Base-by-base conservation (phyloP, 2,329 filamentous ascomycete genomes). In the Talaromyces funiculosus region DNA sequence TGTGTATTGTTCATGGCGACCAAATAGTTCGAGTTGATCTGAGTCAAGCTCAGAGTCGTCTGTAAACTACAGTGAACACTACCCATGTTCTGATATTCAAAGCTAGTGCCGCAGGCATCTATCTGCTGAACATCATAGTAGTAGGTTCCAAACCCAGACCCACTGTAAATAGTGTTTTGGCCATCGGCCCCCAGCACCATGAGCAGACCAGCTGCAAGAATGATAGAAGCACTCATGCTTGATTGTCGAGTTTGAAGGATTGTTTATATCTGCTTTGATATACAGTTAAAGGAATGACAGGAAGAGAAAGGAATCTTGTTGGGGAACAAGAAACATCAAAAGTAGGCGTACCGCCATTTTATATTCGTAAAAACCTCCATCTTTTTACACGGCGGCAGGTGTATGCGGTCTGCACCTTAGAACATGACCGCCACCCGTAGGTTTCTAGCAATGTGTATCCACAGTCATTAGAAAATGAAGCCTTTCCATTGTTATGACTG, bases 1-100 rank as follows among this genome's bases (percentile, higher is more conserved):
- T 66, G 24, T 56, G 60, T 51, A 54, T 67, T 60, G 59, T 67
- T 61, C 63, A 65, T 55, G 31, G 57, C 57, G 43, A 67, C 33
- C 43, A 66, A 16, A 57, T 63, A 53, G 61, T 65, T 64, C 14
- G 62, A 53, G 61, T 61, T 43, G 29, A 64, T 55, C 40, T 57
- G 12, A 42, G 57, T 24, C 12, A 64, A 43, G 33, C 53, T 43
- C 38, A 62, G 51, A 20, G 38, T 33, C 5, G 60, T 57, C 14
- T 54, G 9, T 12, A 49, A 57, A 40, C 55, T 59, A 38, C 62
- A 64, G 57, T 53, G 53, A 12, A 64, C 57, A 20, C 45, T 45
- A 29, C 62, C 62, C 14, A 31, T 26, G 35, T 64, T 64, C 54
- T 64, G 62, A 12, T 26, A 29, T 3, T 43, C 18, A 35, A 64